Conservation (phyloP, 78 protist genomes). For the Dictyostelium discoideum region dicty_2.7 NC_007090.3:5220501-5221000, state of each 20-base stretch:
- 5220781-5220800: neutral
- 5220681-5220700: neutral
- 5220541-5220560: neutral
- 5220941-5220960: neutral
- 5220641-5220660: neutral
- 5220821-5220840: no score
- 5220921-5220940: slow-evolving; percentile 13
- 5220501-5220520: neutral
- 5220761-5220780: no score
- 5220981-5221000: neutral
- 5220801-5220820: no score
- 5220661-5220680: neutral
- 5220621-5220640: neutral
- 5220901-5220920: neutral
- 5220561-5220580: neutral
- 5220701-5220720: neutral
- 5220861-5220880: neutral
- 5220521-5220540: neutral
- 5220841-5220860: neutral
- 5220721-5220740: neutral
- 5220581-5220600: neutral
- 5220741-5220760: neutral
- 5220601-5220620: neutral
- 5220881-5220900: neutral
- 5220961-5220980: neutral